phyloP scores from a whole-genome alignment of 2,329 filamentous ascomycete species.

The Sporothrix variecibatus region DNA sequence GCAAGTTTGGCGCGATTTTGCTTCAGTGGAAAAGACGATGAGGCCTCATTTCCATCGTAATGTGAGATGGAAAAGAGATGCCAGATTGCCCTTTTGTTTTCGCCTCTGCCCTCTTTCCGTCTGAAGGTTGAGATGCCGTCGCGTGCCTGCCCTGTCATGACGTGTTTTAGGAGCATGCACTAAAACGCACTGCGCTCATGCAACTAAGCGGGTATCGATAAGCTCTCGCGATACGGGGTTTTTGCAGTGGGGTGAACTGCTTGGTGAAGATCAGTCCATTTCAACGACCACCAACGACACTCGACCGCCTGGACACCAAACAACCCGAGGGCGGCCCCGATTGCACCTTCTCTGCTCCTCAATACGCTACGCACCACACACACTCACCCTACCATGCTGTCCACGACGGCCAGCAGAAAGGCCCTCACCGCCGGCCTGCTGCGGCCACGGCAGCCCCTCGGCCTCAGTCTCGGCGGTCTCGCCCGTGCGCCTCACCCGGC shows the following conservation, averaged over 20 bases:
- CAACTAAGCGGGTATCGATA: conserved; percentile 17
- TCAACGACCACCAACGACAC: background rate
- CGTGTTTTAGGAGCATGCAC: conserved; percentile 19
- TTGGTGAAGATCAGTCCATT: conserved; percentile 23
- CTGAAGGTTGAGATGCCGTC: background rate
- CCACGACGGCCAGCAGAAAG: conserved; percentile 26
- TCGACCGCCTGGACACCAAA: background rate
- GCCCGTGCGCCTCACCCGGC: background rate
- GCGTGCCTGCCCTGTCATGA: conserved; percentile 15
- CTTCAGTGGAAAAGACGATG: background rate
- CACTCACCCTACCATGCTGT: conserved; percentile 26
- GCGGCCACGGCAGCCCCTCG: conserved; percentile 22
- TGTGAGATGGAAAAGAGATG: background rate
- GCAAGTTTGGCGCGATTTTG: background rate
- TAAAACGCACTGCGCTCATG: background rate
- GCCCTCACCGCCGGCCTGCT: conserved; percentile 24
- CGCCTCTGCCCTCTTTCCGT: background rate
- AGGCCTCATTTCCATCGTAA: background rate
- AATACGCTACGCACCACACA: background rate
- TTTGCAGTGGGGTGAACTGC: conserved; percentile 8
- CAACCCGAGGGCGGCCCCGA: background rate
- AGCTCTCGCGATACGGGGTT: conserved; percentile 15
- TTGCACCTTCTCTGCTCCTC: background rate
- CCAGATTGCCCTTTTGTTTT: background rate
- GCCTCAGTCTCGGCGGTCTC: conserved; percentile 9